A percentile compares a stretch with the other conserved stretches of the same genome.
phyloP scores from a whole-genome alignment of 1,284 basidiomycete genomes.

The Boletus mariae region DNA sequence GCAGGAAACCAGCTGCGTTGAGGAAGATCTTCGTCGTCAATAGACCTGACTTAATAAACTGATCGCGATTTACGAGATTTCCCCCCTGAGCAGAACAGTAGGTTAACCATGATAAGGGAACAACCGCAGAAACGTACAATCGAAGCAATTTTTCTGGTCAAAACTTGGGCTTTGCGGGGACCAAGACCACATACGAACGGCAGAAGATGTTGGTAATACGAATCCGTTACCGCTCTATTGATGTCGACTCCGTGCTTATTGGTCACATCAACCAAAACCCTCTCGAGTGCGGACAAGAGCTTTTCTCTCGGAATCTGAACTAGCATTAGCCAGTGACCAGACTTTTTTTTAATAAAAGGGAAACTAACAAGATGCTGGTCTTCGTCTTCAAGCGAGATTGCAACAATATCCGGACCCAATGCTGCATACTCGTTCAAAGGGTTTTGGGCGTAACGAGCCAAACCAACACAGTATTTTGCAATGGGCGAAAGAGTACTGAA shows the following conservation, averaged over 20 bases:
- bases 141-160: conserved; percentile 79
- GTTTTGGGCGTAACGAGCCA: conserved; percentile 92
- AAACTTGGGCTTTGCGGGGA: conserved; percentile 86
- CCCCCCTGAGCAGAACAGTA: conserved; percentile 57
- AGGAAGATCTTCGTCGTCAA: conserved; percentile 86
- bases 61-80: conserved; percentile 77
- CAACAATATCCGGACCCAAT: conserved; percentile 76
- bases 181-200: conserved; percentile 94
- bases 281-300: conserved; percentile 78
- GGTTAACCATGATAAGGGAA: conserved; percentile 10
- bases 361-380: conserved; percentile 79
- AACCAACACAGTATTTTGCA: conserved; percentile 91
- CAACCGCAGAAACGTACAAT: conserved; percentile 45
- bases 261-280: conserved; percentile 84
- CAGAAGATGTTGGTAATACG: conserved; percentile 85
- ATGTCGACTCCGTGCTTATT: conserved; percentile 96
- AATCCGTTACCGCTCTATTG: conserved; percentile 84
- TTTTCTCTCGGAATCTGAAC: conserved; percentile 81
- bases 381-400: conserved; percentile 80
- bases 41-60: conserved; percentile 78
- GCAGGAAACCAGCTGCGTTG: conserved; percentile 88
- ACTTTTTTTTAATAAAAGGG: background rate
- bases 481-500: conserved; percentile 78
- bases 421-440: conserved; percentile 93
- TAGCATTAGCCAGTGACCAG: conserved; percentile 10